Evolutionary conservation across 768 basidiomycete species (phyloP).

Genomic region (Phanerochaete carnosa): DNA sequence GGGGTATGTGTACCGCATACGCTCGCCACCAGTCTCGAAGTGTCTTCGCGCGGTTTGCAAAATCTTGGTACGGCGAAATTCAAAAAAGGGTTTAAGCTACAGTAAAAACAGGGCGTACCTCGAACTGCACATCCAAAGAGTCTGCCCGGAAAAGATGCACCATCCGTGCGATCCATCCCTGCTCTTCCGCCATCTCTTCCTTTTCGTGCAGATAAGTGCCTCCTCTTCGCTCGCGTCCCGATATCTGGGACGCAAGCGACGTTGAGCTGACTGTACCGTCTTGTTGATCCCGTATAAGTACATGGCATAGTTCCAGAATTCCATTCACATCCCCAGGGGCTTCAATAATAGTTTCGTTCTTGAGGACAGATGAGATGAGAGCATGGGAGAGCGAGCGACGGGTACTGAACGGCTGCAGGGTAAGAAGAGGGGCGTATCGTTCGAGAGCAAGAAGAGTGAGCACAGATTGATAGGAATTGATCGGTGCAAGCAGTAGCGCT

Average conservation of each 20-base stretch:
- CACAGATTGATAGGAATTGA: constrained; percentile 94
- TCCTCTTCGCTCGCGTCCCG: constrained; percentile 42
- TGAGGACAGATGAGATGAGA: constrained; percentile 89
- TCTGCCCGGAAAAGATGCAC: constrained; percentile 93
- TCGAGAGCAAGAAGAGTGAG: constrained; percentile 97
- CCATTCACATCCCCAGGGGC: constrained; percentile 92
- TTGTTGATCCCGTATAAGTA: constrained; percentile 83
- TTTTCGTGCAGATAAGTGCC: constrained; percentile 64
- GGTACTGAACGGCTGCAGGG: constrained; percentile 84
- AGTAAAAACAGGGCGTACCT: constrained; percentile 70
- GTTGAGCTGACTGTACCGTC: constrained; percentile 35
- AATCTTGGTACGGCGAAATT: constrained; percentile 48
- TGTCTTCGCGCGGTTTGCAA: constrained; percentile 88
- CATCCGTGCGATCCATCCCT: constrained; percentile 98
- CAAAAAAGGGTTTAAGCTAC: not conserved
- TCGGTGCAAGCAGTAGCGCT: constrained; percentile 87
- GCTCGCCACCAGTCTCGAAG: constrained; percentile 88
- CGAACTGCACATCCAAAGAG: constrained; percentile 83
- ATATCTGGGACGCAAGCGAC: constrained; percentile 11
- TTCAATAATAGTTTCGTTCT: constrained; percentile 96
- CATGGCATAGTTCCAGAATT: constrained; percentile 88
- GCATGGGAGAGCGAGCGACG: constrained; percentile 93
- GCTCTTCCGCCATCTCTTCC: constrained; percentile 96
- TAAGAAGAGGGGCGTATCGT: constrained; percentile 79
- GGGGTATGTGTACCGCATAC: constrained; percentile 96